Base-by-base conservation (phyloP, 2,329 filamentous ascomycete species). In the Bipolaris oryzae region DNA sequence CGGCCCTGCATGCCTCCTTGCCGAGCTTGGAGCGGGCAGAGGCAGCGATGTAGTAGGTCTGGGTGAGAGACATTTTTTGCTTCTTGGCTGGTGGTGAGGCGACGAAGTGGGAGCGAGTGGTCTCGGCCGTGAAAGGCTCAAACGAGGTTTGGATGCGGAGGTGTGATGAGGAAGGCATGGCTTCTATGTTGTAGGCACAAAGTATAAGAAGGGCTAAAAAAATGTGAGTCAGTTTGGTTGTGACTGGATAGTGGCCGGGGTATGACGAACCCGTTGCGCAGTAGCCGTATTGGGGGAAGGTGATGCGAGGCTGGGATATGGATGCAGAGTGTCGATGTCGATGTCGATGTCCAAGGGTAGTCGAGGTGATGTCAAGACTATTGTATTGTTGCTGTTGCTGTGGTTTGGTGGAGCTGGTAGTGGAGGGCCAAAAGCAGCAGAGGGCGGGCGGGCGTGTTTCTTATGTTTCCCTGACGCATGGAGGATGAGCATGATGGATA, bases 31-130 rank as follows among this genome's bases (percentile, higher is more conserved):
- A 89, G 78, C 95, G 88, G 76, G 95, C 95, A 80, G 93, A 94
- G 84, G 96, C 93, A 76, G 95, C 95, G 72, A 98, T 89, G 83
- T 92, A 96, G 89, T 98, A 99, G 61, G 94, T 98, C 81, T 97
- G 92, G 25, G 94, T 96, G 82, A 98, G 89, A 77, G 90, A 96
- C 95, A 98, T 98, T 81, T 89, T 93, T 80, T 92, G 90, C 81
- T 89, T 81, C 77, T 81, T 81, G 62, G 77, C 75, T 55, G 79
- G 76, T 60, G 77, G 77, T 50, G 76, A 69, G 10, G 74, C 66
- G 72, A 78, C 60, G 69, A 77, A 75, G 75, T 76, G 66, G 49
- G 76, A 76, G 71, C 78, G 77, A 51, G 76, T 75, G 41, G 76
- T 78, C 72, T 79, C 74, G 52, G 77, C 77, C 41, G 73, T 72